Base-by-base conservation (phyloP, 768 basidiomycete genomes). In the Leccinum longicurvipes region DNA sequence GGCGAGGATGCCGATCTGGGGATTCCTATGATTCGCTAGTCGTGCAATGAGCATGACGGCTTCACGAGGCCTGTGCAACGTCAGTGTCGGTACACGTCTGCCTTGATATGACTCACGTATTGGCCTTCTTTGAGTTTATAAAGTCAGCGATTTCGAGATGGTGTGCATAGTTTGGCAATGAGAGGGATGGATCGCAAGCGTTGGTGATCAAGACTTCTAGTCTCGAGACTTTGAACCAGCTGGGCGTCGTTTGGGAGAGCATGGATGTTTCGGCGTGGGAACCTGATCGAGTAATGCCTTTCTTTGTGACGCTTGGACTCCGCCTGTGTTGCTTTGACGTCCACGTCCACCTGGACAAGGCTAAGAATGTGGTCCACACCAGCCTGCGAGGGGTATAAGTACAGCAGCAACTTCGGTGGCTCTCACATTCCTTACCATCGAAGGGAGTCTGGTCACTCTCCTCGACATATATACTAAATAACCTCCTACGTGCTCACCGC, bases 81-180 rank as follows among this genome's bases (percentile, higher is more conserved):
- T 53, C 12, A 49, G 14, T n/a, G 28, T 6, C 5, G 8, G 29
- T 5, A 21, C 19, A 25, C n/a, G 48, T n/a, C n/a, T n/a, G 24
- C 3, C 17, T 6, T 12, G n/a, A 56, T 29, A 12, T 12, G 42
- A 76, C 88, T 60, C 72, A 95, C 93, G 82, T 92, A 76, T 99
- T 98, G 0, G 94, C 95, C 73, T 98, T 98, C 78, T 98, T 98
- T 54, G 76, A 76, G 73, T 95, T 96, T 74, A 98, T 85, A 65
- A 88, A 84, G 59, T 98, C 95, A 14, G 93, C 94, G 29, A 98
- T 85, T 72, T 98, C 94, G 61, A 99, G 81, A 69, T 98, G 92
- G 25, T 88, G 76, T 0, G 91, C 87, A 74, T 93, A 92, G 74
- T 97, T 96, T 27, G 94, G 94, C 69, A 94, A 93, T 60, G 82